Base-by-base conservation (phyloP, 345 rosid species). In the Mallotus nudiflorus region DNA sequence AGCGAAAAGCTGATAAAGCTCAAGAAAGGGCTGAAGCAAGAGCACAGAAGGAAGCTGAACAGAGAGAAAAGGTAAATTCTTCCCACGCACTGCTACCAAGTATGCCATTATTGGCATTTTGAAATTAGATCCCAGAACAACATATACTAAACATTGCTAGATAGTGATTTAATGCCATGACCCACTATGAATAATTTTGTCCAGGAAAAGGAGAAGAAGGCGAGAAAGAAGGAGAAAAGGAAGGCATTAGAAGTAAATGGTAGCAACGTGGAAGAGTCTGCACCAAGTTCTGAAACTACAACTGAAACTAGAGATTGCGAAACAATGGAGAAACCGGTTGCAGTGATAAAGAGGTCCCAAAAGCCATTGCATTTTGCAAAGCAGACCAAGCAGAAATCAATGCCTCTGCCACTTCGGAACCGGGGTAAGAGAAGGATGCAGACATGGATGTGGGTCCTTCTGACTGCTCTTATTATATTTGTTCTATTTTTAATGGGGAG, bases 161-260 rank as follows among this genome's bases (percentile, higher is more conserved):
- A 8, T 42, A 8, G 46, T 12, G 7, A 12, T 9, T 12, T n/a
- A n/a, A n/a, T 66, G 27, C 3, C 59, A 42, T 57, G 42, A 53
- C 28, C 50, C 16, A 9, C 5, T 18, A 15, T 45, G 29, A 25
- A 63, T 29, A 69, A 16, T 67, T 27, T 10, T 13, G 14, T 61
- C 69, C 82, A 93, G 98, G 97, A 88, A 77, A 88, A 81, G 78
- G 98, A 91, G 81, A 91, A 86, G 85, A 89, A 68, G 77, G 82
- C 78, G 27, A 91, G 83, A 80, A 91, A 91, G 86, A 91, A 89
- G 86, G 93, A 85, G 68, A 88, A 78, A 65, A 76, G 73, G 77
- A 86, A 73, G 75, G 74, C 69, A 1, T 60, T 68, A 5, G 56
- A 68, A 42, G 82, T 52, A 40, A 72, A 65, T 51, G 67, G 39